Evolutionary conservation across 129 eudicot species (phyloP).

Genomic region (Apium graveolens): DNA sequence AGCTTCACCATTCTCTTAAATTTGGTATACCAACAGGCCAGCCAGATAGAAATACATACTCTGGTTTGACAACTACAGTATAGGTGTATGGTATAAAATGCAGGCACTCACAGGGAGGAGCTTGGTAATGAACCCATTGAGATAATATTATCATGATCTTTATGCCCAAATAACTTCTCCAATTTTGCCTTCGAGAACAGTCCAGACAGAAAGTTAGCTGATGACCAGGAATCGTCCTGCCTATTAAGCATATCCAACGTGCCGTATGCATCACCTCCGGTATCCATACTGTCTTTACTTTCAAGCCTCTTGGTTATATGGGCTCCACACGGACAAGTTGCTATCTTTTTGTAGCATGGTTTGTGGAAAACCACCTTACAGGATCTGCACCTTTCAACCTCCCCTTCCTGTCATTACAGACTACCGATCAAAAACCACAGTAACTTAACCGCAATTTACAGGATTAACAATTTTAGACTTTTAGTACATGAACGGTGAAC

Average conservation of each 20-base stretch:
- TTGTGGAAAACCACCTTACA: slow-evolving; percentile 74
- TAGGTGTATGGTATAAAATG: slow-evolving; percentile 7
- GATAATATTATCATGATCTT: slow-evolving; percentile 38
- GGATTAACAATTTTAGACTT: not conserved
- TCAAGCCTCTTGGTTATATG: slow-evolving; percentile 20
- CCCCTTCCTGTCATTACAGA: slow-evolving; percentile 59
- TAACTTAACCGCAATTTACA: slow-evolving; percentile 3
- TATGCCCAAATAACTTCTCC: slow-evolving; percentile 27
- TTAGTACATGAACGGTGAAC: not conserved
- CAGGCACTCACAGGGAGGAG: slow-evolving; percentile 43
- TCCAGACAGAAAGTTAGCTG: slow-evolving; percentile 49
- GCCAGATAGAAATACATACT: not conserved
- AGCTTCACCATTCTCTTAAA: not conserved
- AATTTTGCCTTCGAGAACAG: slow-evolving; percentile 45
- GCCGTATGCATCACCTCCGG: slow-evolving; percentile 17
- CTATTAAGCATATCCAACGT: slow-evolving; percentile 21
- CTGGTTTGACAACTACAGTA: not conserved
- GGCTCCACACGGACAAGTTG: slow-evolving; percentile 63
- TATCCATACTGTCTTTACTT: slow-evolving; percentile 13
- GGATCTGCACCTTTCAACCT: slow-evolving; percentile 65
- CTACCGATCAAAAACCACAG: slow-evolving; percentile 1
- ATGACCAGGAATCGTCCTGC: slow-evolving; percentile 27
- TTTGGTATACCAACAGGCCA: not conserved
- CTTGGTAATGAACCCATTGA: slow-evolving; percentile 77
- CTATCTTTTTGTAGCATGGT: slow-evolving; percentile 49